Evolutionary conservation across 345 rosid genomes (phyloP), one percentile per base, ranked within the genome.

Genomic region (Arabidopsis arenosa): DNA sequence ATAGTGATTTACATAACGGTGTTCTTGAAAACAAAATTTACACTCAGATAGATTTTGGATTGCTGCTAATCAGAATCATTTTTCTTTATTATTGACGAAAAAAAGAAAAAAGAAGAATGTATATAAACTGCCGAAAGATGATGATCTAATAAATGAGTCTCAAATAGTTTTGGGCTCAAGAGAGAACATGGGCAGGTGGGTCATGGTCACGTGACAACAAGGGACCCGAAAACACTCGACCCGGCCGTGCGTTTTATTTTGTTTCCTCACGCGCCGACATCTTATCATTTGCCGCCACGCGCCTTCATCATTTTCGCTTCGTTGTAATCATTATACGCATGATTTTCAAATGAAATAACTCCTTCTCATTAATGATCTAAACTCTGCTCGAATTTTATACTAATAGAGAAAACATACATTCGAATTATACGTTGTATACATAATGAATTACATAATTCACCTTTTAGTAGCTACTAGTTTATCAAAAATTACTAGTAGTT

Each of bases 131-230:
- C 75, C 37, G 48, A 70, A 70, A 70, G 75, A 70, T 14, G 2
- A 43, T 32, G 54, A 43, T 11, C 21, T 39, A 23, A 21, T 18
- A 51, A 23, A 2, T 30, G 1, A 45, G 11, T 4, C 5, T 13
- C 7, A 7, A 53, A 52, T 44, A 62, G 70, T 73, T 15, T 63
- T 73, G 64, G 79, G 74, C 67, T 58, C 73, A 70, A 75, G 79
- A 51, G 74, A 76, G 74, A 76, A 76, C 70, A 70, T 69, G 80
- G 70, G 80, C 65, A 54, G 70, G 80, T 76, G 75, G 80, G 63
- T 68, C 63, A 53, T 9, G 36, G 36, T 70, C 80, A 77, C 80
- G 76, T 77, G 80, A 70, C 54, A 21, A 45, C 9, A 70, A 63
- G 72, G 76, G 66, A 77, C 80, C 61, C 76, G 72, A 70, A 69